A percentile compares a stretch with the other conserved stretches of the same genome.
phyloP scores from a whole-genome alignment of 2,329 filamentous ascomycete genomes.

The Penicillium freii region DNA sequence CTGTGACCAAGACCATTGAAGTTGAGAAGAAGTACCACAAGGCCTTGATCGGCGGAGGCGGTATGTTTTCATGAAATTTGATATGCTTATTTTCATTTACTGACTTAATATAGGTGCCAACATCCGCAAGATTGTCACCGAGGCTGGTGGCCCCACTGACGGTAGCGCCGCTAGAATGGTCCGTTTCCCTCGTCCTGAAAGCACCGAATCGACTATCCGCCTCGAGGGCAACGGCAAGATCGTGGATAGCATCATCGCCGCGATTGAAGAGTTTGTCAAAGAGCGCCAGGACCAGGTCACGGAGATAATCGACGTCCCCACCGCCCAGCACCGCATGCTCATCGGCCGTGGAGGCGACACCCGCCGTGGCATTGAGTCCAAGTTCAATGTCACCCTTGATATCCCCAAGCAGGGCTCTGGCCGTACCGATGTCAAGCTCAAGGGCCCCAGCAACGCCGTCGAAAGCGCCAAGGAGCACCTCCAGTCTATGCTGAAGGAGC shows the following conservation, averaged over 20 bases:
- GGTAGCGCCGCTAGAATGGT: slow-evolving; percentile 83
- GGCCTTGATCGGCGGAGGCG: slow-evolving; percentile 81
- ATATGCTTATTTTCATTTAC: slow-evolving; percentile 18
- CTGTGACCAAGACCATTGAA: slow-evolving; percentile 77
- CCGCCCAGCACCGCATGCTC: slow-evolving; percentile 83
- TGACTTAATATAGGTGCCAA: slow-evolving; percentile 66
- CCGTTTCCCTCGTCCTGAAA: slow-evolving; percentile 88
- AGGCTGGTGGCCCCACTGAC: slow-evolving; percentile 87
- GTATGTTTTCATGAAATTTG: slow-evolving; percentile 54
- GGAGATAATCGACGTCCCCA: slow-evolving; percentile 75
- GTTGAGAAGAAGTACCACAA: slow-evolving; percentile 91
- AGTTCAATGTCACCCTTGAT: slow-evolving; percentile 84
- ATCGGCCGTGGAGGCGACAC: slow-evolving; percentile 91
- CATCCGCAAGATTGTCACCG: slow-evolving; percentile 79
- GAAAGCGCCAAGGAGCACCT: slow-evolving; percentile 87
- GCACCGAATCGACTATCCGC: slow-evolving; percentile 77
- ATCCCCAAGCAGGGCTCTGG: slow-evolving; percentile 86
- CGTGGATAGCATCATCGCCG: slow-evolving; percentile 82
- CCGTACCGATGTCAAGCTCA: slow-evolving; percentile 81
- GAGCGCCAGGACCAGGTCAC: slow-evolving; percentile 80
- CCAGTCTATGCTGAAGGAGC: slow-evolving; percentile 70
- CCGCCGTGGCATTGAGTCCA: slow-evolving; percentile 77
- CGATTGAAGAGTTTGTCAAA: slow-evolving; percentile 78
- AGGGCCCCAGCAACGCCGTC: slow-evolving; percentile 74
- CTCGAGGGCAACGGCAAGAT: slow-evolving; percentile 80